Percentiles rank a stretch among this genome's conserved stretches.
Conservation (phyloP, 2,329 filamentous ascomycete genomes). For the Trichoderma hamatum region DNA sequence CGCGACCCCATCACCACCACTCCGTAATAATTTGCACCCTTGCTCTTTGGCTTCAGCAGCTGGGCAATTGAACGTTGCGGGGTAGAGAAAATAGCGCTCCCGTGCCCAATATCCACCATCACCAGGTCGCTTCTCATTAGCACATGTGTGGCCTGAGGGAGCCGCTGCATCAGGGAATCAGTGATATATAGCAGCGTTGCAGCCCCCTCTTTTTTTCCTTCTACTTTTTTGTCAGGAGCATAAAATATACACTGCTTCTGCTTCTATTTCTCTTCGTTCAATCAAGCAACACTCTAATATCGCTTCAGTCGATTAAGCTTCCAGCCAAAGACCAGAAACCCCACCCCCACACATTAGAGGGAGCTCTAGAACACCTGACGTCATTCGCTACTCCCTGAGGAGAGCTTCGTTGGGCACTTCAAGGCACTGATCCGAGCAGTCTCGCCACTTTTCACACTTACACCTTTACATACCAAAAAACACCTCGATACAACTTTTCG, state of each 20-base stretch:
- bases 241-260: background rate
- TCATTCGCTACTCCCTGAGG: conserved; percentile 7
- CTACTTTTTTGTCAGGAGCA: background rate
- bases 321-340: background rate
- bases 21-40: conserved; percentile 12
- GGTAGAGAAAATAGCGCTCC: conserved; percentile 25
- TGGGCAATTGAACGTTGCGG: conserved; percentile 13
- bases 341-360: conserved; percentile 21
- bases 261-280: background rate
- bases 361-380: conserved; percentile 19
- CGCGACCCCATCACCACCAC: conserved; percentile 14
- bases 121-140: conserved; percentile 16
- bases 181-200: conserved; percentile 21
- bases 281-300: background rate
- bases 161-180: background rate
- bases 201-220: background rate
- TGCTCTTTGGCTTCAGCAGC: conserved; percentile 1
- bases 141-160: conserved; percentile 9
- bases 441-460: conserved; percentile 13
- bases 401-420: conserved; percentile 25
- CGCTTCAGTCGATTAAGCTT: background rate
- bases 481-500: background rate
- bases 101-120: conserved; percentile 22
- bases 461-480: background rate
- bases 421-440: conserved; percentile 5